These are phyloP conservation scores for Coemansia sp. DNA, from an alignment of 192 early-diverging fungal genomes.

Conservation along the genomic window DNA sequence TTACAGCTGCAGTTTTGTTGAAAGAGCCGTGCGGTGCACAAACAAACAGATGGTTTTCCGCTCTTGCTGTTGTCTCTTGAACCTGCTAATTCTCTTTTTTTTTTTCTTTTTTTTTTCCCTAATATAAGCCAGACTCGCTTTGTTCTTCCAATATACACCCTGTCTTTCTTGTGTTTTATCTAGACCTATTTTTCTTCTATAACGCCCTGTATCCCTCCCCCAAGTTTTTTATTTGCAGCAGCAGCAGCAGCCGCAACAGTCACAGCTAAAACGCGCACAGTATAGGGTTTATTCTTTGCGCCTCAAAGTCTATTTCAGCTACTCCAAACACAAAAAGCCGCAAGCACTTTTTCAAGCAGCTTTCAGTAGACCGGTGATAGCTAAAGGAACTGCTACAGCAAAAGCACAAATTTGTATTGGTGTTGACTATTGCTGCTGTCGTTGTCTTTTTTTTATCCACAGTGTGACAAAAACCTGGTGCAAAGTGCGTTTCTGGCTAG, in stretches of 20 bases:
- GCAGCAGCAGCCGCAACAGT: not conserved
- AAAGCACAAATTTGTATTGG: too few relatives aligned
- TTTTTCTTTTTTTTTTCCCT: slow-evolving; percentile 1
- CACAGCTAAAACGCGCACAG: not conserved
- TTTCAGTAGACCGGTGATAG: too few relatives aligned
- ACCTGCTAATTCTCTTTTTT: not conserved
- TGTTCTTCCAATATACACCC: not conserved
- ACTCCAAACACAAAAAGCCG: not conserved
- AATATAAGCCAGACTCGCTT: too few relatives aligned
- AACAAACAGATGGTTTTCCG: too few relatives aligned
- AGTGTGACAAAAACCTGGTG: too few relatives aligned
- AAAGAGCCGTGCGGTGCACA: too few relatives aligned
- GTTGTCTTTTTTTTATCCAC: too few relatives aligned
- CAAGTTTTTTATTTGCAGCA: not conserved
- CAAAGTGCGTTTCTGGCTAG: too few relatives aligned
- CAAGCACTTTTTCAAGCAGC: not conserved
- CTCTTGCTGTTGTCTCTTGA: not conserved
- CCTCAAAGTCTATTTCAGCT: not conserved
- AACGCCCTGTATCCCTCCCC: not conserved
- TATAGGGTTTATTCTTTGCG: not conserved
- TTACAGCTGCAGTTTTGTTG: too few relatives aligned
- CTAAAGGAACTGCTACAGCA: too few relatives aligned
- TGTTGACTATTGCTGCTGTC: too few relatives aligned
- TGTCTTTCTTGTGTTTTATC: not conserved
- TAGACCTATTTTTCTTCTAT: not conserved